A percentile compares a stretch with the other conserved stretches of the same genome.
Conservation (phyloP, 2,329 filamentous ascomycete species). For the Elsinoe perseae region DNA sequence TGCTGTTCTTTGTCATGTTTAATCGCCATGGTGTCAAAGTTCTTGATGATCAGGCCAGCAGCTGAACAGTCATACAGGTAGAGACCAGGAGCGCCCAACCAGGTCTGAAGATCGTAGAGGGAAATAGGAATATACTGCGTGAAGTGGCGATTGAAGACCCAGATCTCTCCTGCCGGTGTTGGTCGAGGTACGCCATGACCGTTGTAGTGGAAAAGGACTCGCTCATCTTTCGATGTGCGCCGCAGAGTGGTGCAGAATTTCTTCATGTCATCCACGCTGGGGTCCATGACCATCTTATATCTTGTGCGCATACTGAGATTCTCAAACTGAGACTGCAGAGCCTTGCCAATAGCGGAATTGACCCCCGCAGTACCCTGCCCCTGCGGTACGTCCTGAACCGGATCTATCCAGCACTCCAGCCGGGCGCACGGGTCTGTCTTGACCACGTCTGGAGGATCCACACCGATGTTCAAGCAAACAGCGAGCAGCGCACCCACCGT, state of each 20-base stretch:
- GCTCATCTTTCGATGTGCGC: constrained; percentile 88
- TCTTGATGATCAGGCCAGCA: constrained; percentile 88
- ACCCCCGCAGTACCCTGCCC: constrained; percentile 34
- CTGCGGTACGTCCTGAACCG: constrained; percentile 64
- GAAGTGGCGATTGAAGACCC: constrained; percentile 99
- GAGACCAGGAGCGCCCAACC: constrained; percentile 89
- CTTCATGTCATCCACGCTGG: constrained; percentile 93
- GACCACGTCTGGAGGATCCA: constrained; percentile 93
- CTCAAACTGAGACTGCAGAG: constrained; percentile 93
- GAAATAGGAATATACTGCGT: constrained; percentile 98
- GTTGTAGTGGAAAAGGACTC: constrained; percentile 97
- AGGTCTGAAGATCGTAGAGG: constrained; percentile 87
- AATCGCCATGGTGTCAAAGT: constrained; percentile 88
- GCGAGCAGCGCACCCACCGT: constrained; percentile 92
- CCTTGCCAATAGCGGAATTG: constrained; percentile 86
- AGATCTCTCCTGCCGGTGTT: constrained; percentile 91
- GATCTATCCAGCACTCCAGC: constrained; percentile 94
- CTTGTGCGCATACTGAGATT: constrained; percentile 89
- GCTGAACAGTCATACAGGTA: constrained; percentile 98
- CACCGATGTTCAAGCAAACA: constrained; percentile 92
- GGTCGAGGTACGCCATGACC: constrained; percentile 95
- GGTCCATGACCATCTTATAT: constrained; percentile 94
- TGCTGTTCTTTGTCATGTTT: constrained; percentile 88
- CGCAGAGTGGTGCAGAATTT: constrained; percentile 88
- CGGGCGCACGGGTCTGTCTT: constrained; percentile 91